Percentiles rank a stretch among this genome's conserved stretches.
These are phyloP conservation scores for Tolypocladium guangdongense DNA, from an alignment of 2,329 filamentous ascomycete species.

Conservation along the genomic window DNA sequence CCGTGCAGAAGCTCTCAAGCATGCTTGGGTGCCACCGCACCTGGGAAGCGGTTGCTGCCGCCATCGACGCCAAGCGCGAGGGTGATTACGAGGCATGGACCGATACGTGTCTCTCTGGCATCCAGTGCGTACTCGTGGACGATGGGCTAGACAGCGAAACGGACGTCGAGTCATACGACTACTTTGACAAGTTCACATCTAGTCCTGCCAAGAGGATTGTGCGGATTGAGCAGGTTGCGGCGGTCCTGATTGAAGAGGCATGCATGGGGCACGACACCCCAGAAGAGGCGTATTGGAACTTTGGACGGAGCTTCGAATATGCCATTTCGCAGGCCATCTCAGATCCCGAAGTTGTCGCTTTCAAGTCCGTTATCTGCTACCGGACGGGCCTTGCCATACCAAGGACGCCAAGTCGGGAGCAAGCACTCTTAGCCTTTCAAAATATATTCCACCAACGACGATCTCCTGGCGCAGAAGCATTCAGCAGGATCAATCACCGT, in stretches of 20 bases:
- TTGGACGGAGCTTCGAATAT: constrained; percentile 23
- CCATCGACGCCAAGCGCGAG: constrained; percentile 27
- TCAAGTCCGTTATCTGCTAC: constrained; percentile 79
- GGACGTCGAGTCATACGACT: constrained; percentile 46
- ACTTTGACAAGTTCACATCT: constrained; percentile 55
- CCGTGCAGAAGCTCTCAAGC: constrained; percentile 54
- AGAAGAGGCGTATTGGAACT: constrained; percentile 18
- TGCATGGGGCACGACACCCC: constrained; percentile 19
- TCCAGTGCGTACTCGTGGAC: constrained; percentile 67
- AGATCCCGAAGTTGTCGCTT: constrained; percentile 61
- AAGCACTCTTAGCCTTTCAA: constrained; percentile 26
- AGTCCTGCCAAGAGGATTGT: constrained; percentile 62
- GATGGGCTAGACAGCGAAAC: constrained; percentile 54
- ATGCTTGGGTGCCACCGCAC: constrained; percentile 54
- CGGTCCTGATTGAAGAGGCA: constrained; percentile 43
- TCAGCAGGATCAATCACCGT: constrained; percentile 48
- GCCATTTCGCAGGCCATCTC: constrained; percentile 45
- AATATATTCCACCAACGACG: constrained; percentile 19
- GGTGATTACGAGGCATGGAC: constrained; percentile 45
- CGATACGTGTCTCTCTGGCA: constrained; percentile 55
- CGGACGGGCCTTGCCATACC: constrained; percentile 59
- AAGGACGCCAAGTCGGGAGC: constrained; percentile 28
- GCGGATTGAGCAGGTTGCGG: constrained; percentile 63
- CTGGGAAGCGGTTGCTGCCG: constrained; percentile 43
- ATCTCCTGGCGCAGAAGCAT: constrained; percentile 13